phyloP scores from a whole-genome alignment of 2,329 filamentous ascomycete species.

The Alternaria triticina region DNA sequence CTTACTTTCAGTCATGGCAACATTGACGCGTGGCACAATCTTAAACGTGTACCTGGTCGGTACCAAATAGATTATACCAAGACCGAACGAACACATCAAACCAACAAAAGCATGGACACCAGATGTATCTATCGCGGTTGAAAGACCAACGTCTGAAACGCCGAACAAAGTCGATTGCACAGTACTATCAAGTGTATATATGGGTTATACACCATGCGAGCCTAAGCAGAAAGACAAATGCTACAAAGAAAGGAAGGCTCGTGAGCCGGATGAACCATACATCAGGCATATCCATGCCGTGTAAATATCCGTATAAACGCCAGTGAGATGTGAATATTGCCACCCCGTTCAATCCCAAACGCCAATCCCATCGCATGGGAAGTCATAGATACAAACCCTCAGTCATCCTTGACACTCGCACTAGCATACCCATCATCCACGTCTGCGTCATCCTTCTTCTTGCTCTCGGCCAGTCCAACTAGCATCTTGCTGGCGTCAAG shows the following conservation, averaged over 20 bases:
- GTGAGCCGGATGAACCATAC: not conserved
- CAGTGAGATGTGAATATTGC: not conserved
- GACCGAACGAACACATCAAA: not conserved
- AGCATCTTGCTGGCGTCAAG: slow-evolving; percentile 52
- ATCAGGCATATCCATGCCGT: not conserved
- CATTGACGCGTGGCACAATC: not conserved
- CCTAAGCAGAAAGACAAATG: not conserved
- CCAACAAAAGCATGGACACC: not conserved
- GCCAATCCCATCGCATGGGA: not conserved
- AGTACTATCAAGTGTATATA: not conserved
- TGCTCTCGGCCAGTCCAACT: slow-evolving; percentile 41
- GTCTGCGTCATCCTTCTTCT: slow-evolving; percentile 24
- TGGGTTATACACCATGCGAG: not conserved
- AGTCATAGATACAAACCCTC: not conserved
- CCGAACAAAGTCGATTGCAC: not conserved
- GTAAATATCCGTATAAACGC: not conserved
- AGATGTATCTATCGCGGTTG: not conserved
- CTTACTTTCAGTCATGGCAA: not conserved
- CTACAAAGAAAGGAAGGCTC: not conserved
- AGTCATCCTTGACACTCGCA: slow-evolving; percentile 36
- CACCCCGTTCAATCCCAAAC: not conserved
- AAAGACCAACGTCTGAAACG: not conserved
- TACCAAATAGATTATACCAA: not conserved
- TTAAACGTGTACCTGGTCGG: not conserved
- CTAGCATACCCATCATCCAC: slow-evolving; percentile 41